Evolutionary conservation across 495 filamentous ascomycete species (phyloP), one percentile per base, ranked within the genome.

Genomic region (Lasiosphaeria miniovina): DNA sequence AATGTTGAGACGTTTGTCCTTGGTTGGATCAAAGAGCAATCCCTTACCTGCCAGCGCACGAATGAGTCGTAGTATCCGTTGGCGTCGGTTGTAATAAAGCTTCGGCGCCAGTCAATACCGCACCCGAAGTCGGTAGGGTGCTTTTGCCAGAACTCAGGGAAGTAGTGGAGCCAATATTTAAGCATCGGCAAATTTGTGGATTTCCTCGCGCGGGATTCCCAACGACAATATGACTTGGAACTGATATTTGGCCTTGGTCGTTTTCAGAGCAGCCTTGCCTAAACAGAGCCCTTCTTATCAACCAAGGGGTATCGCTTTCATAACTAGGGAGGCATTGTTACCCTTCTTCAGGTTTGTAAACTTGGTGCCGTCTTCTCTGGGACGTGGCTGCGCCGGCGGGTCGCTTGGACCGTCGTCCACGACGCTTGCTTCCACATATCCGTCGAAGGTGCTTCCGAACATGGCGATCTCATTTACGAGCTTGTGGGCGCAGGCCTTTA

Each of bases 401-500:
- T 38, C n/a, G 64, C 60, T 7, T 36, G 87, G 56, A 93, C 6
- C 41, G 8, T 36, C 43, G 4, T 51, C 43, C 33, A 64, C 65
- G 7, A 66, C 71, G 32, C 80, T 77, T 32, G 83, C 82, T 11
- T 79, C 78, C 56, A 84, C 84, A 68, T 89, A 92, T 12, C 81
- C 73, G 71, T 93, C 89, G 64, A 98, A 98, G 65, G 90, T 84
- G 68, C 86, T 74, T 24, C 94, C 95, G 71, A 98, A 98, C 76
- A 89, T 79, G 74, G 90, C 83, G n/a, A 96, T 83, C 69, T 98
- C 95, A 54, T 93, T 87, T 50, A 81, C 80, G 41, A 98, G 85
- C 76, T 97, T 98, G 75, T 98, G 94, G 34, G 94, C 93, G 69
- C 89, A 96, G 4, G 94, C 92, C 73, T 96, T 97, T 77, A 98